Evolutionary conservation across 441 rosid species (phyloP).

Genomic region (Aleurites moluccanus): DNA sequence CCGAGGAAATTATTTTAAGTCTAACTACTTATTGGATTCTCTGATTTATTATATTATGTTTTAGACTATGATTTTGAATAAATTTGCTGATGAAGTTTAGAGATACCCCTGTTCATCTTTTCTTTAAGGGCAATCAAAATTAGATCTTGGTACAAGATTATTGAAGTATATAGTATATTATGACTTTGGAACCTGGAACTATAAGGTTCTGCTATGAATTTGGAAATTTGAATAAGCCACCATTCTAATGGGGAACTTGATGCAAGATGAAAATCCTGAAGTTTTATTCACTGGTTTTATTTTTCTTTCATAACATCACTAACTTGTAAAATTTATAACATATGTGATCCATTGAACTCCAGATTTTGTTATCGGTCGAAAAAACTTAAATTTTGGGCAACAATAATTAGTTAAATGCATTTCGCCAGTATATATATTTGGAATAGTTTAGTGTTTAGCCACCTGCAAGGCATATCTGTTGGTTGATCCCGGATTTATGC

Average conservation of each 20-base stretch:
- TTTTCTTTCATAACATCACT: background rate
- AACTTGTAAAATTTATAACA: background rate
- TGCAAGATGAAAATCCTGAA: slow-evolving; percentile 2
- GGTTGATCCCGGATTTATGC: background rate
- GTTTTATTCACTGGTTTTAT: background rate
- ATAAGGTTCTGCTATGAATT: background rate
- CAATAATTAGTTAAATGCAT: background rate
- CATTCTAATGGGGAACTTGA: background rate
- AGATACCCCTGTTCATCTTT: background rate
- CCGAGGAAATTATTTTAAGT: background rate
- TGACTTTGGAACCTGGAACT: background rate
- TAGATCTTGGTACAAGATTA: background rate
- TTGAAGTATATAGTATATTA: background rate
- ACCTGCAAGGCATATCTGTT: background rate
- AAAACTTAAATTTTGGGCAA: background rate
- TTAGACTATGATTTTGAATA: background rate
- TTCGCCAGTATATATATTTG: background rate
- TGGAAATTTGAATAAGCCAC: background rate
- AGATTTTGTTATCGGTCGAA: background rate
- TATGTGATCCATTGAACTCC: background rate
- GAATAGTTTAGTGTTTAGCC: background rate
- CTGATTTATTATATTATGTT: background rate
- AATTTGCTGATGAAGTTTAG: background rate
- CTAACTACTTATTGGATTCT: background rate
- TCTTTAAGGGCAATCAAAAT: background rate